Conservation (phyloP, 2,329 filamentous ascomycete species). For the Scytalidium lignicola region DNA sequence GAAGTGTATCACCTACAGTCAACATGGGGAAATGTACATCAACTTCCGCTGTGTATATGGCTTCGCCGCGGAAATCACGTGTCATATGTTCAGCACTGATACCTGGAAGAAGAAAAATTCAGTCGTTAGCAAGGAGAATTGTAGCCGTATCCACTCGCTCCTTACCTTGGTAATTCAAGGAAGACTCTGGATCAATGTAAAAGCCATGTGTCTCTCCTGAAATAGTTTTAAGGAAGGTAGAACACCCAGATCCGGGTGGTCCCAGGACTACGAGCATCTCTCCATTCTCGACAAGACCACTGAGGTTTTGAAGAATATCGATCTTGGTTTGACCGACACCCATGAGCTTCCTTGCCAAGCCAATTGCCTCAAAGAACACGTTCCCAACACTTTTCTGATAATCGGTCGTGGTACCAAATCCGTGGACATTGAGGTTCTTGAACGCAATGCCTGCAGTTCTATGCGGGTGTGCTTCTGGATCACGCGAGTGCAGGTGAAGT, state of each 20-base stretch:
- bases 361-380: conserved; percentile 20
- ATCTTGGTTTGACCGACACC: conserved; percentile 43
- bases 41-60: conserved; percentile 70
- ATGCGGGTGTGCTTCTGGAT: conserved; percentile 45
- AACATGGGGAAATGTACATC: conserved; percentile 71
- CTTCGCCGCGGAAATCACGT: conserved; percentile 50
- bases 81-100: conserved; percentile 47
- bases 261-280: conserved; percentile 65
- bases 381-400: conserved; percentile 11
- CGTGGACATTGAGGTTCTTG: conserved; percentile 8
- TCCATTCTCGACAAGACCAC: conserved; percentile 56
- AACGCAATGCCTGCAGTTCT: conserved; percentile 9
- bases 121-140: conserved; percentile 31
- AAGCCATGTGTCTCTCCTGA: conserved; percentile 49
- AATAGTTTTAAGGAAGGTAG: conserved; percentile 56
- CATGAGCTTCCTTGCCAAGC: conserved; percentile 40
- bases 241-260: conserved; percentile 55
- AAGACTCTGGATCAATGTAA: conserved; percentile 40
- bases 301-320: conserved; percentile 53
- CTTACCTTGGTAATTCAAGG: conserved; percentile 55
- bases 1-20: conserved; percentile 68
- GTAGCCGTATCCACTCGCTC: conserved; percentile 30
- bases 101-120: conserved; percentile 26
- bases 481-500: conserved; percentile 23
- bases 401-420: conserved; percentile 11